phyloP scores from a whole-genome alignment of 2,329 filamentous ascomycete species.

The Penicillium glabrum region DNA sequence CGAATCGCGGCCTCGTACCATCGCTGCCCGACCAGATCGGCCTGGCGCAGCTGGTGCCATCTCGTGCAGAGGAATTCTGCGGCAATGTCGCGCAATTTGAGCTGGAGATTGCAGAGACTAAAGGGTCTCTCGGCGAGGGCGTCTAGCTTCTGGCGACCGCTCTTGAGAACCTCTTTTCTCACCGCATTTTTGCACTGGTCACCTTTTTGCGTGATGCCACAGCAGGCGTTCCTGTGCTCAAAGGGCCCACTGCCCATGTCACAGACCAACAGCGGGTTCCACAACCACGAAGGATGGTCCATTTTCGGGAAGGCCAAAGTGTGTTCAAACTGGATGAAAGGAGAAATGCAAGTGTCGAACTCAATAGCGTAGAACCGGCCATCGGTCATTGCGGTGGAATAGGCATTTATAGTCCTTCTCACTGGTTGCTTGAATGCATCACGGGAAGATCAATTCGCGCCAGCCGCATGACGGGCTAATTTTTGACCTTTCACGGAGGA shows the following conservation, averaged over 20 bases:
- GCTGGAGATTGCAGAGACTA: not conserved
- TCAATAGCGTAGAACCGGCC: too few species aligned
- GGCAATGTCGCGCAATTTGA: not conserved
- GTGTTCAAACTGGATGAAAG: too few species aligned
- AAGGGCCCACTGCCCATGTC: not conserved
- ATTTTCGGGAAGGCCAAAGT: too few species aligned
- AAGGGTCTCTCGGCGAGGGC: not conserved
- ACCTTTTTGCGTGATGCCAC: not conserved
- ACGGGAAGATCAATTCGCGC: too few species aligned
- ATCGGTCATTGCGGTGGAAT: too few species aligned
- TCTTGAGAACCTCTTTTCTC: not conserved
- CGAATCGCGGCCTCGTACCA: constrained; percentile 1
- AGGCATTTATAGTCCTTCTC: too few species aligned
- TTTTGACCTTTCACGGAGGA: too few species aligned
- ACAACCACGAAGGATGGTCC: too few species aligned
- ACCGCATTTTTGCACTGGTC: not conserved
- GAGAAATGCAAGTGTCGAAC: too few species aligned
- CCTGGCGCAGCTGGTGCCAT: not conserved
- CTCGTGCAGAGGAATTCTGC: not conserved
- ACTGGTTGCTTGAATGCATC: too few species aligned
- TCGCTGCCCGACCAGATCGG: not conserved
- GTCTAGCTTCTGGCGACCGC: not conserved
- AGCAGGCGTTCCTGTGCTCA: not conserved
- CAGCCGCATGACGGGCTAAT: too few species aligned
- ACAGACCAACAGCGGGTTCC: not conserved